These are phyloP conservation scores for Erythrobasidium hasegawianum DNA, from an alignment of 1,284 basidiomycete genomes.

Conservation along the genomic window DNA sequence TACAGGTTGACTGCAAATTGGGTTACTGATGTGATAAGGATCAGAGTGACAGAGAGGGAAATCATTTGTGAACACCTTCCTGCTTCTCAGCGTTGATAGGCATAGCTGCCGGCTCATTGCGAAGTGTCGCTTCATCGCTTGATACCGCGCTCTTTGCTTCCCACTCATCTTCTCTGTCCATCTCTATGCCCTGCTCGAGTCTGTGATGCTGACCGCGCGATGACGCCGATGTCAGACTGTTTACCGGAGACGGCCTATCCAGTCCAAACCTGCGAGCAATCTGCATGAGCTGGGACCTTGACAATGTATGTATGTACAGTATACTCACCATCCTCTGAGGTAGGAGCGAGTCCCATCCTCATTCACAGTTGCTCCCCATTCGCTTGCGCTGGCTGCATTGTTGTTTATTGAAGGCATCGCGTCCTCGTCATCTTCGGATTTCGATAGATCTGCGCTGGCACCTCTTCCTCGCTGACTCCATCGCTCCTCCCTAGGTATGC, in stretches of 20 bases:
- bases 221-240: not conserved
- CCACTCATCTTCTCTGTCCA: not conserved
- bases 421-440: not conserved
- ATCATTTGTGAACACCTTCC: too few relatives aligned
- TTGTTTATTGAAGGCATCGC: not conserved
- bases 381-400: constrained; percentile 12
- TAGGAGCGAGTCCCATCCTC: constrained; percentile 19
- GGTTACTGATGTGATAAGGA: too few relatives aligned
- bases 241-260: not conserved
- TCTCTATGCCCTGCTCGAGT: not conserved
- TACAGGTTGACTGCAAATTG: too few relatives aligned
- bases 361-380: constrained; percentile 20
- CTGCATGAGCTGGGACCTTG: too few relatives aligned
- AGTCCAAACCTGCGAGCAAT: constrained; percentile 1
- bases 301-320: too few relatives aligned
- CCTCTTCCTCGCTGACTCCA: not conserved
- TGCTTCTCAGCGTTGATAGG: too few relatives aligned
- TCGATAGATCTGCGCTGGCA: not conserved
- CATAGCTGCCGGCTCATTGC: too few relatives aligned
- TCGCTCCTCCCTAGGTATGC: constrained; percentile 1
- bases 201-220: not conserved
- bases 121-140: not conserved
- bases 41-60: too few relatives aligned
- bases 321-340: constrained; percentile 23
- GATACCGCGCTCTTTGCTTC: not conserved